Evolutionary conservation across 2,329 filamentous ascomycete species (phyloP), one percentile per base, ranked within the genome.

Genomic region (Aspergillus puulaauensis): DNA sequence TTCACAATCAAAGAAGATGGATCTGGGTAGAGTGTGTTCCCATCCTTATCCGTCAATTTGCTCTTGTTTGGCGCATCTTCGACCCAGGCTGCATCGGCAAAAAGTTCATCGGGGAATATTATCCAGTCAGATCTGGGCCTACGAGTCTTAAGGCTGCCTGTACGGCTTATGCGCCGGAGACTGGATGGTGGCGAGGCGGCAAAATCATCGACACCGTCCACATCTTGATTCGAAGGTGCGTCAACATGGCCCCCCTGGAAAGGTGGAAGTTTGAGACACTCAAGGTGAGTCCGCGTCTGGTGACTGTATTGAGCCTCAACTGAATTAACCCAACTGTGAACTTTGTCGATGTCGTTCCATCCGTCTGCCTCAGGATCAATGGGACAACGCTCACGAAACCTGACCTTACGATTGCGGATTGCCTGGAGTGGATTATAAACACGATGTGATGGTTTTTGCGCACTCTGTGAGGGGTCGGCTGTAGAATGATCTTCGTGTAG

Each of bases 341-440:
- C 90, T 46, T 80, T 84, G 3, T 84, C 80, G 1, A 90, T 79
- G 71, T 97, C 87, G 40, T 85, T 82, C 78, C 96, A 98, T 1
- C 90, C 90, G 64, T 90, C 87, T 1, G 82, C 80, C 61, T 91
- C 86, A 15, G 90, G 86, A 66, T 95, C 86, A 35, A 96, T 87
- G 0, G 83, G 76, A 63, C 84, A 87, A 41, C 90, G 85, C 75
- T 96, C 90, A 15, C 93, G 84, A 24, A 89, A 88, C 61, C 95
- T 84, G 12, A 95, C 84, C 70, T 93, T 93, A 48, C 93, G 85
- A 70, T 99, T 98, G 19, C 95, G 88, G 55, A 98, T 90, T 66
- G 91, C 91, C 73, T 98, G 95, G 23, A 99, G 77, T 4, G 93
- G 95, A 70, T 99, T 96, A 71, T 98, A 98, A 2, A 81, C 77